A percentile compares a stretch with the other conserved stretches of the same genome.
phyloP scores from a whole-genome alignment of 305 asterid species.

The Solanum hybrid region DNA sequence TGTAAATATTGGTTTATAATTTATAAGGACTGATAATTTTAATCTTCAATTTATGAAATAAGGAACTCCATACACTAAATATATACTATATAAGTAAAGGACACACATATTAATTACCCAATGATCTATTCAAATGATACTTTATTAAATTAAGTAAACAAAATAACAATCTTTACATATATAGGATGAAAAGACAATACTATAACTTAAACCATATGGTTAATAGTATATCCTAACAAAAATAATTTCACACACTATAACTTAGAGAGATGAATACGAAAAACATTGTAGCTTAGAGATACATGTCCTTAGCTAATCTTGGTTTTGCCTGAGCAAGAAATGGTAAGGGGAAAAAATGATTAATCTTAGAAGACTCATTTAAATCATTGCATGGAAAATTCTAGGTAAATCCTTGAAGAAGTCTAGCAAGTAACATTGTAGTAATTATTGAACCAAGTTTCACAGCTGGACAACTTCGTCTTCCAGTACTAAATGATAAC shows the following conservation, averaged over 20 bases:
- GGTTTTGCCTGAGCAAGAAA: not conserved
- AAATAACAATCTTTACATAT: too few relatives aligned
- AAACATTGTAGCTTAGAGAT: not conserved
- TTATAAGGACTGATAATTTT: too few relatives aligned
- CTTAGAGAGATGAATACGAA: too few relatives aligned
- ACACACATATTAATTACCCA: too few relatives aligned
- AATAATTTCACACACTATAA: not conserved
- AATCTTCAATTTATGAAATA: too few relatives aligned
- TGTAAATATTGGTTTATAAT: too few relatives aligned
- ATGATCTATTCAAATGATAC: too few relatives aligned
- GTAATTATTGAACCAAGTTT: not conserved
- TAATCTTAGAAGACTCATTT: not conserved
- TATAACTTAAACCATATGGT: too few relatives aligned
- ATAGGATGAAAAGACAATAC: not conserved
- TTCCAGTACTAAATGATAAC: not conserved
- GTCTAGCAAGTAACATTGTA: constrained; percentile 2
- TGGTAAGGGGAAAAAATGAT: not conserved
- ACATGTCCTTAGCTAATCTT: not conserved
- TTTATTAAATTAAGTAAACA: too few relatives aligned
- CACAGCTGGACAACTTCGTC: constrained; percentile 5
- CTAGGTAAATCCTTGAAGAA: constrained; percentile 7
- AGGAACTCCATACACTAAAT: too few relatives aligned
- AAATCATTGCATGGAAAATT: not conserved
- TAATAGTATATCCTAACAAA: too few relatives aligned
- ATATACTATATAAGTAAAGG: too few relatives aligned